Evolutionary conservation across 257 asterid genomes (phyloP).

Genomic region (Euphrasia confusa): DNA sequence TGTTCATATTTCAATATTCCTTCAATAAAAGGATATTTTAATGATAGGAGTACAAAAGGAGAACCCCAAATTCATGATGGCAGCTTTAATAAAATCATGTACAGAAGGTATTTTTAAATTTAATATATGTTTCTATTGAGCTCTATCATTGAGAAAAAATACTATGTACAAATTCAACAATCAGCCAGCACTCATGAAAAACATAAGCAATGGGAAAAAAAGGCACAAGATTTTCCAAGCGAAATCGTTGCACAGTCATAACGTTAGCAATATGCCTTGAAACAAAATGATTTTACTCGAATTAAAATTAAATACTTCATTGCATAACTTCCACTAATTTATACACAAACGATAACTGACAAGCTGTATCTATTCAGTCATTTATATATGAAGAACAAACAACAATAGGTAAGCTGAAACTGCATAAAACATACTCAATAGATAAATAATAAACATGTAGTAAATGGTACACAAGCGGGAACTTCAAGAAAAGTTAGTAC

Average conservation of each 20-base stretch:
- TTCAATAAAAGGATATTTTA: conserved; percentile 1
- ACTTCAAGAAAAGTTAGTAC: neutral
- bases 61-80: neutral
- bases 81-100: neutral
- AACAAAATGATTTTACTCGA: neutral
- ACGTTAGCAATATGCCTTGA: neutral
- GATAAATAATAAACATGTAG: no score
- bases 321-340: neutral
- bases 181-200: neutral
- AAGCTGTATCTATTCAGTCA: neutral
- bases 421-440: neutral
- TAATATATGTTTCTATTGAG: neutral
- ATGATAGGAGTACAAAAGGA: neutral
- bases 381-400: neutral
- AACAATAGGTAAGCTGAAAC: neutral
- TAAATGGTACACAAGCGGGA: no score
- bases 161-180: neutral
- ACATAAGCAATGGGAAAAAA: neutral
- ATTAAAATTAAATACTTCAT: neutral
- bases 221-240: neutral
- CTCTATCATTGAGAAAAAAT: neutral
- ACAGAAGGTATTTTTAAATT: neutral
- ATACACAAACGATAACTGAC: neutral
- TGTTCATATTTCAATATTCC: neutral
- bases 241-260: neutral